These are phyloP conservation scores for Colletotrichum cereale DNA, from an alignment of 2,329 filamentous ascomycete genomes.

Conservation along the genomic window DNA sequence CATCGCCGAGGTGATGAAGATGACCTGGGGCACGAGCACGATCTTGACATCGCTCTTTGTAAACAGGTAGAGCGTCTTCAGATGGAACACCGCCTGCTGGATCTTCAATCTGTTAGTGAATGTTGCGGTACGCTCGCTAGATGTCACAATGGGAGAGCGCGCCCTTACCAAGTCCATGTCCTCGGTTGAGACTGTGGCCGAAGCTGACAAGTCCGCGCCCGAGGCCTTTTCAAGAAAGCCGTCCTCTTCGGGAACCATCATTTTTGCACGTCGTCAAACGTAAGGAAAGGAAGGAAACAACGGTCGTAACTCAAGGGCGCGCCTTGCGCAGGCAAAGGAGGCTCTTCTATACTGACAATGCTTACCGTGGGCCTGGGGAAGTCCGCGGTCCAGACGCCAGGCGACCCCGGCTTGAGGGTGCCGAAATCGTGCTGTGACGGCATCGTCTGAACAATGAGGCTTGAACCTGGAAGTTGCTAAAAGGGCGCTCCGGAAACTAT, in stretches of 20 bases:
- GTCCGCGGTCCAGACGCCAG: slow-evolving; percentile 1
- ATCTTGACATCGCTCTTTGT: slow-evolving; percentile 51
- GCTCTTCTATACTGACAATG: neutral
- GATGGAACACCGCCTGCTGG: slow-evolving; percentile 25
- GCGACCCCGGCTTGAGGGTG: neutral
- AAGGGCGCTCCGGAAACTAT: too few relatives aligned
- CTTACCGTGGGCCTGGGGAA: slow-evolving; percentile 12
- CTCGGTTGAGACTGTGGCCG: neutral
- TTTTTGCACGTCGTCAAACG: neutral
- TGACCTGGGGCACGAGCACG: slow-evolving; percentile 47
- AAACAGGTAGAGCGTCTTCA: slow-evolving; percentile 46
- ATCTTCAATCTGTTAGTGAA: slow-evolving; percentile 3
- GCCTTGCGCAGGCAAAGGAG: too few relatives aligned
- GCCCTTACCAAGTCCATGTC: slow-evolving; percentile 4
- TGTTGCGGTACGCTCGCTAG: too few relatives aligned
- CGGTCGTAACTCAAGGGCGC: neutral
- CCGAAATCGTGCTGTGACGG: neutral
- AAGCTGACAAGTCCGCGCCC: neutral
- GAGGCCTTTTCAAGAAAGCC: slow-evolving; percentile 12
- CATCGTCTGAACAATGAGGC: slow-evolving; percentile 12
- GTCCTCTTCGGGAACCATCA: neutral
- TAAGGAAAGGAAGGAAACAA: neutral
- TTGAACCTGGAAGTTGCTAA: neutral
- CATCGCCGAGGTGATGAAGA: slow-evolving; percentile 43
- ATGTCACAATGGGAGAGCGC: neutral